Evolutionary conservation across 768 basidiomycete genomes (phyloP), one percentile per base, ranked within the genome.

Genomic region (Crepidotus variabilis): DNA sequence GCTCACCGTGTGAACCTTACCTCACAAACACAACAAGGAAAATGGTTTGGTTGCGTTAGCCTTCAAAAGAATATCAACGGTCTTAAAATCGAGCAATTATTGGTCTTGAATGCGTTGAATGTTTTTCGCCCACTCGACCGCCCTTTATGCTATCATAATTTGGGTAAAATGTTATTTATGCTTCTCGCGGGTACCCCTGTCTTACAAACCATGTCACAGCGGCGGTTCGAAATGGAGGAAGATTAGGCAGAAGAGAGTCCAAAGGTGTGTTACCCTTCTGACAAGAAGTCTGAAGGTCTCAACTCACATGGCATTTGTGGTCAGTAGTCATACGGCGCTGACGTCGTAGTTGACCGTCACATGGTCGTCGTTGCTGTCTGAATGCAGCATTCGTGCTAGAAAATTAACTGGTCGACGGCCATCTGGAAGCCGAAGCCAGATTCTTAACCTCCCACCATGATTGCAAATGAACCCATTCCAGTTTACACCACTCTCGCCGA

Each of bases 391-490:
- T 43, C 18, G 5, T 16, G 39, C 39, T 11, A 43, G 13, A 14
- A 43, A 16, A 3, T 43, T 49, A 46, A n/a, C 4, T 10, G 10
- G 43, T 46, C 10, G n/a, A 4, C 43, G 21, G 6, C 43, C 21
- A 46, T n/a, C 10, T 11, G 16, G n/a, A 46, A 46, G 43, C 43
- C 43, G 10, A n/a, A 20, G 2, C 23, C 51, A 32, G 16, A 24
- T 13, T 21, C 55, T 54, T 67, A 21, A 8, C 28, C 9, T 22
- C 28, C 45, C n/a, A 50, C 55, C 50, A 85, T 84, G 84, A 76
- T 80, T 49, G 80, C 83, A 18, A 71, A 81, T 59, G 74, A 81
- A 54, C 74, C 78, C 2, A 83, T 90, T 57, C 86, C 88, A 0
- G 66, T 90, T 7, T 86, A 81, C 63, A 81, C 78, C 6, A 78